Percentiles rank a stretch among this genome's conserved stretches.
Evolutionary conservation across 441 rosid genomes (phyloP).

Genomic region (Omphalea diandra): DNA sequence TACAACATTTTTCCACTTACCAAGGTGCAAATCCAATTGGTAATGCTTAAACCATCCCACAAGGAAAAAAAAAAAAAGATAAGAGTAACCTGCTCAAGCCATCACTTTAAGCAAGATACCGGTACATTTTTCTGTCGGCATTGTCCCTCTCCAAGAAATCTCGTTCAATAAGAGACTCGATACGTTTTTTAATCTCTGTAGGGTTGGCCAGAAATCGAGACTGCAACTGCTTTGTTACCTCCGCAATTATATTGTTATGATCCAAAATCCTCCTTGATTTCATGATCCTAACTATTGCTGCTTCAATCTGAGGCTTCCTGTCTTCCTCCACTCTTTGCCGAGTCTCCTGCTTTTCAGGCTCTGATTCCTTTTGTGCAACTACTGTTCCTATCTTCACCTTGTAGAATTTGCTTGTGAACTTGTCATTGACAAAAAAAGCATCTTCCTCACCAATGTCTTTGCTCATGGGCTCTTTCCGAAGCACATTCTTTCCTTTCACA

Average conservation of each 20-base stretch:
- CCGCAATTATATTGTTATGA: slow-evolving; percentile 87
- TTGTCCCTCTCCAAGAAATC: slow-evolving; percentile 97
- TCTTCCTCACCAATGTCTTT: slow-evolving; percentile 92
- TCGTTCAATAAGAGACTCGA: slow-evolving; percentile 89
- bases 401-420: slow-evolving; percentile 86
- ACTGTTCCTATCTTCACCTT: slow-evolving; percentile 98
- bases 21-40: slow-evolving; percentile 35
- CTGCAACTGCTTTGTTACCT: slow-evolving; percentile 93
- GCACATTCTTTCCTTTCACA: slow-evolving; percentile 87
- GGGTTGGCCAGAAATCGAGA: slow-evolving; percentile 91
- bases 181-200: slow-evolving; percentile 89
- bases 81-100: slow-evolving; percentile 25
- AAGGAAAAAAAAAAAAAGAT: slow-evolving; percentile 20
- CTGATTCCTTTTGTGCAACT: slow-evolving; percentile 93
- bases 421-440: slow-evolving; percentile 75
- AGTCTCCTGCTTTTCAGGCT: slow-evolving; percentile 96
- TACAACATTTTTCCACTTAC: slow-evolving; percentile 38
- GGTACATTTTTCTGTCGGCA: slow-evolving; percentile 80
- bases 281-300: slow-evolving; percentile 97
- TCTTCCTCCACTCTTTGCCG: slow-evolving; percentile 98
- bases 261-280: slow-evolving; percentile 88
- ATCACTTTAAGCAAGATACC: slow-evolving; percentile 73
- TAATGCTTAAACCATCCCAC: slow-evolving; percentile 33
- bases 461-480: slow-evolving; percentile 95
- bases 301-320: slow-evolving; percentile 97